Conservation (phyloP, 345 rosid species). For the Eucalyptus erythrocorys region DNA sequence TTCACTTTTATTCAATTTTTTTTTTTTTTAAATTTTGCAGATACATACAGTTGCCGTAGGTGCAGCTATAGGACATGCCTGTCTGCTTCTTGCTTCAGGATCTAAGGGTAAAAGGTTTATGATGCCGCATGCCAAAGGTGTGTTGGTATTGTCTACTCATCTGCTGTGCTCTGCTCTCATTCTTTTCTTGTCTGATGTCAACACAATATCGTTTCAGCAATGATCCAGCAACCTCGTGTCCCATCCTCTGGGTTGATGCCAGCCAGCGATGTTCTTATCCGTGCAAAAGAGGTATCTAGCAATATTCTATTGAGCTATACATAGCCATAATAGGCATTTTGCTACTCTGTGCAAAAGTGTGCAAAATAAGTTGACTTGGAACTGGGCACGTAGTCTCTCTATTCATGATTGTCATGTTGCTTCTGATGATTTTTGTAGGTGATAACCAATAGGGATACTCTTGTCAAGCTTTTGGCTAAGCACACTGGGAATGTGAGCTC, state of each 20-base stretch:
- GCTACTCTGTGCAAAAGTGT: neutral
- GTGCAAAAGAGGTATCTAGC: constrained; percentile 71
- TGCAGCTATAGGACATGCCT: constrained; percentile 74
- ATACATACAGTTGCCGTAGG: constrained; percentile 72
- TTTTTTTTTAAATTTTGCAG: constrained; percentile 6
- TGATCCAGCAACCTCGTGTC: constrained; percentile 82
- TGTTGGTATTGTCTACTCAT: neutral
- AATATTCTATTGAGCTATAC: neutral
- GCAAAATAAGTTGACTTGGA: neutral
- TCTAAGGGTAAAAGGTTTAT: constrained; percentile 73
- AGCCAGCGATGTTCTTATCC: constrained; percentile 73
- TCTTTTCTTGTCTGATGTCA: neutral
- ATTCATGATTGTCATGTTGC: neutral
- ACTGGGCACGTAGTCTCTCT: neutral
- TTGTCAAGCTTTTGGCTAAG: constrained; percentile 67
- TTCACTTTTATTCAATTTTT: neutral
- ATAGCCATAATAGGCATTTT: neutral
- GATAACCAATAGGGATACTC: constrained; percentile 48
- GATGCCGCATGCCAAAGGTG: constrained; percentile 92
- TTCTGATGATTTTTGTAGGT: constrained; percentile 33
- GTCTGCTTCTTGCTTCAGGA: constrained; percentile 80
- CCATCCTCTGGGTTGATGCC: constrained; percentile 83
- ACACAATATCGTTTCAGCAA: constrained; percentile 30
- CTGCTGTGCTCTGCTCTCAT: neutral
- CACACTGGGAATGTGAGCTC: constrained; percentile 77